Conservation (phyloP, 805 yeast species). For the Candida stauntonica region DNA sequence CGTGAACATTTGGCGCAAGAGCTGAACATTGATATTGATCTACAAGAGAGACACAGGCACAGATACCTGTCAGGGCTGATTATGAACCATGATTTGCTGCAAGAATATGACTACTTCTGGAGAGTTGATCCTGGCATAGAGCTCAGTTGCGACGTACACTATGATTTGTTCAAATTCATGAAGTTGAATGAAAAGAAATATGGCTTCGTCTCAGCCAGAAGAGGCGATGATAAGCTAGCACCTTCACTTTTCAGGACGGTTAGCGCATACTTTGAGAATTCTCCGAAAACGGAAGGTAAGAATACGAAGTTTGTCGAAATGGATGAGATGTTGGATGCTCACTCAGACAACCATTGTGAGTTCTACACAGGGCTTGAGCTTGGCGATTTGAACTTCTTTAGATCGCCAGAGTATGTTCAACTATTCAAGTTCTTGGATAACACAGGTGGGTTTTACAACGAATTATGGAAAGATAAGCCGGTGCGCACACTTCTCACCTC, state of each 20-base stretch:
- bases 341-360: conserved; percentile 42
- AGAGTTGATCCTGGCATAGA: conserved; percentile 64
- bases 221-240: conserved; percentile 52
- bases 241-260: conserved; percentile 54
- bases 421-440: conserved; percentile 58
- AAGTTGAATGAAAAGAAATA: conserved; percentile 46
- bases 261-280: conserved; percentile 36
- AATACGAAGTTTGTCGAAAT: conserved; percentile 52
- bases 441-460: conserved; percentile 74
- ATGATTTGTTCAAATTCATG: conserved; percentile 63
- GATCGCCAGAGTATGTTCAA: conserved; percentile 46
- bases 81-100: conserved; percentile 51
- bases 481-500: conserved; percentile 70
- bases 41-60: conserved; percentile 62
- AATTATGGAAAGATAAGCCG: conserved; percentile 89
- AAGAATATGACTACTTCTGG: conserved; percentile 64
- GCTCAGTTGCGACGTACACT: conserved; percentile 53
- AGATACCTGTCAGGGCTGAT: conserved; percentile 46
- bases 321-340: conserved; percentile 54
- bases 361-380: conserved; percentile 75
- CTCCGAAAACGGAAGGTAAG: too few species aligned
- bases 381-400: conserved; percentile 63
- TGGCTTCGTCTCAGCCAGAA: conserved; percentile 57
- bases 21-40: conserved; percentile 28
- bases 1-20: conserved; percentile 47